These are phyloP conservation scores for Sporothrix inflata DNA, from an alignment of 2,329 filamentous ascomycete genomes.

Conservation along the genomic window DNA sequence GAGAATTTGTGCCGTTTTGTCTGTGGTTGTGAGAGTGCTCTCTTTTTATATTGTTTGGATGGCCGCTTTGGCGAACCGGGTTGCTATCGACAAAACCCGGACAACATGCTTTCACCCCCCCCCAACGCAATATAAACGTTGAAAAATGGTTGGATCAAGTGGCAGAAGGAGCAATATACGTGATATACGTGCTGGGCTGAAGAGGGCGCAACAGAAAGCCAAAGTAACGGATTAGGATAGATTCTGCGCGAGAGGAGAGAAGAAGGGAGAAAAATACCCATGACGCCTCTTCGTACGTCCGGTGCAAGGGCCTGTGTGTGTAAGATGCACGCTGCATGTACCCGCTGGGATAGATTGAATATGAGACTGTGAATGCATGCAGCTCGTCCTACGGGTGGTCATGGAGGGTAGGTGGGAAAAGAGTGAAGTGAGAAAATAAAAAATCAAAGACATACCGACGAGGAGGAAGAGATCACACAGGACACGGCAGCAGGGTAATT, in stretches of 20 bases:
- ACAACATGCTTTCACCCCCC: background rate
- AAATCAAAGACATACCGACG: background rate
- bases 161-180: background rate
- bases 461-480: background rate
- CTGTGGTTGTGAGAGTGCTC: too few species aligned
- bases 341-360: slow-evolving; percentile 19
- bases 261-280: background rate
- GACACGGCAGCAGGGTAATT: background rate
- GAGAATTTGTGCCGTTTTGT: background rate
- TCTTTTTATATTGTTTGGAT: too few species aligned
- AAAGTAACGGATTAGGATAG: background rate
- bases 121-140: slow-evolving; percentile 11
- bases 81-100: background rate
- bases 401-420: background rate
- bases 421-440: background rate
- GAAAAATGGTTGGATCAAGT: slow-evolving; percentile 11
- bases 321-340: slow-evolving; percentile 24
- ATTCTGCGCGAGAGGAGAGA: background rate
- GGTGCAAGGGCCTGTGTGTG: slow-evolving; percentile 1
- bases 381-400: background rate
- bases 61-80: too few species aligned
- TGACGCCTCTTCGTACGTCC: slow-evolving; percentile 22
- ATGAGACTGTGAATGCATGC: background rate
- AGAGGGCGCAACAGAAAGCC: background rate
- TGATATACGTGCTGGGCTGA: background rate